Evolutionary conservation across 495 filamentous ascomycete species (phyloP), one percentile per base, ranked within the genome.

Genomic region (Penicillium canescens): DNA sequence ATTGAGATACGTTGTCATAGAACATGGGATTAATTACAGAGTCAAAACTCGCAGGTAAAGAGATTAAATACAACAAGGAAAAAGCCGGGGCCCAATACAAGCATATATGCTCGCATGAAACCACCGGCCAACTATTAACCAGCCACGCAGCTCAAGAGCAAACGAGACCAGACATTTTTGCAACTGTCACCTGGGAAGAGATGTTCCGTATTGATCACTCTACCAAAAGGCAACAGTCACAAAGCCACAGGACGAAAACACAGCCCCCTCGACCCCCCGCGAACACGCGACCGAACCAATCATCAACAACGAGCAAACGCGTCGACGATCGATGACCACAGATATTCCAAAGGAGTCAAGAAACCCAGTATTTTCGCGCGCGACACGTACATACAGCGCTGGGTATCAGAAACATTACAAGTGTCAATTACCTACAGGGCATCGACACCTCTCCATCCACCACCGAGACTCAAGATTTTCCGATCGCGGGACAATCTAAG

Each of bases 371-470:
- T 34, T 7, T 42, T 45, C 42, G 21, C 33, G 39, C 6, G 38
- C 47, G 14, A 44, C 41, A 26, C n/a, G 45, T 42, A 44, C 34
- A 52, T 61, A 67, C 61, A 66, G 63, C 39, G 47, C 56, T 57
- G 70, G 70, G 68, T 75, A 75, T 75, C 70, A 59, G 63, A 66
- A 67, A 60, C 50, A 63, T 66, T 63, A 68, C 60, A 57, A 62
- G 46, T 48, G 48, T 49, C 33, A 43, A 39, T 11, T 33, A n/a
- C 28, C 8, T 31, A 31, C 0, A 31, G 6, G 28, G 28, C 28
- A 31, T 6, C 0, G 28, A 31, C 28, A 31, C 28, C n/a, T 34
- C 50, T 41, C 21, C 48, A 34, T 39, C 54, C 50, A 42, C 18
- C 18, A 18, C 18, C 18, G 18, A 18, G 18, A 18, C 18, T 18